Evolutionary conservation across 2,329 filamentous ascomycete genomes (phyloP), one percentile per base, ranked within the genome.

Genomic region (Xylaria arbuscula): DNA sequence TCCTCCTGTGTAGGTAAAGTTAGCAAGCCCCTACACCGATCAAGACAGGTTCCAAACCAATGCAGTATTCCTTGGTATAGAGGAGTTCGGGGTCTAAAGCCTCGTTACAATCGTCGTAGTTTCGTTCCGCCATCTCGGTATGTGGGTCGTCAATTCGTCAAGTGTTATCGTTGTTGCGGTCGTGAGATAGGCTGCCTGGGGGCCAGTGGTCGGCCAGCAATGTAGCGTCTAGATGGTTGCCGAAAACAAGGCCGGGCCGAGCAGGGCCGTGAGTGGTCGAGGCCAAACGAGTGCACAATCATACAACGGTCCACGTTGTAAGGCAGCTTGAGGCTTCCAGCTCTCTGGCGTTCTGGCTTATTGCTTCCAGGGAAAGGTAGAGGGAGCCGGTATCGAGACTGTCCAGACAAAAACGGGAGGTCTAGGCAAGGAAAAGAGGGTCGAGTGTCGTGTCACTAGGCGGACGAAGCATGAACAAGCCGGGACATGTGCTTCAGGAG

Each of bases 1-100:
- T 75, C 96, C 96, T 75, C 96, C 95, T 94, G 76, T 63, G 62
- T 63, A 65, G 62, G 38, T 10, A 59, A 69, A 38, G 70, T 71
- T 67, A 76, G 71, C 77, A 77, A 76, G 77, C 74, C 66, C 59
- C 56, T 57, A 34, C 70, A 67, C 17, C 55, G 66, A 47, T 51
- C 62, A 57, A 62, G 56, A 53, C 59, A 62, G 67, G 68, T 58
- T 64, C 77, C 88, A 75, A 81, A 93, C 91, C 92, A 81, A 96
- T 95, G 83, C 92, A 94, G 78, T 90, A 93, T 81, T 96, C 93
- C 82, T 97, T 98, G 70, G 93, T 97, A 81, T 98, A 99, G 62
- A 98, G 87, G 70, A 91, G 89, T 82, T 97, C 94, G 3, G 96
- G 96, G 81, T 98, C 95, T 63, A 93, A 86, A 42, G 84, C 83